phyloP scores from a whole-genome alignment of 257 asterid genomes.

The Penstemon eatonii region DNA sequence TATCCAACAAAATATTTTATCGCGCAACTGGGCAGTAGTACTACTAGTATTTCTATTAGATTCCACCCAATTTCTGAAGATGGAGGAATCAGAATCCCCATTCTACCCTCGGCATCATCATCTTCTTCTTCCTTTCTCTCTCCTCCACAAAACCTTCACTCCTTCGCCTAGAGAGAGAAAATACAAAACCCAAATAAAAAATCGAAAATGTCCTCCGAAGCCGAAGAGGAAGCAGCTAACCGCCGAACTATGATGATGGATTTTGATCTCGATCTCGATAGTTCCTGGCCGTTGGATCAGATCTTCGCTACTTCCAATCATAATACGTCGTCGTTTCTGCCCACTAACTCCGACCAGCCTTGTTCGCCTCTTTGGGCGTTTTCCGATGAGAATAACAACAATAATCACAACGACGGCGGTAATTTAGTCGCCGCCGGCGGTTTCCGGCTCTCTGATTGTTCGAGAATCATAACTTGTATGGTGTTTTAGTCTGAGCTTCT shows the following conservation, averaged over 20 bases:
- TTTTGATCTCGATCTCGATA: constrained; percentile 73
- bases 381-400: constrained; percentile 54
- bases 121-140: constrained; percentile 28
- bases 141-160: constrained; percentile 36
- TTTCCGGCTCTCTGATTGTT: constrained; percentile 44
- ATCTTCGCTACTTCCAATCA: constrained; percentile 50
- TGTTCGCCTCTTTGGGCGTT: constrained; percentile 82
- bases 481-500: constrained; percentile 20
- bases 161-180: constrained; percentile 31
- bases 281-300: constrained; percentile 84
- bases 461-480: constrained; percentile 56
- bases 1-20: constrained; percentile 13
- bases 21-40: constrained; percentile 24
- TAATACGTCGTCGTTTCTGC: constrained; percentile 38
- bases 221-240: constrained; percentile 39
- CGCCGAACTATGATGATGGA: constrained; percentile 55
- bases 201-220: constrained; percentile 44
- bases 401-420: constrained; percentile 15
- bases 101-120: constrained; percentile 36
- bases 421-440: constrained; percentile 37
- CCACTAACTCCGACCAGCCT: constrained; percentile 65
- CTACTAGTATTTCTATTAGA: constrained; percentile 34
- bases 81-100: constrained; percentile 41
- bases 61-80: constrained; percentile 41
- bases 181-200: not conserved